Percentiles rank a stretch among this genome's conserved stretches.
Evolutionary conservation across 2,329 filamentous ascomycete species (phyloP).

Genomic region (Fusarium sterilihyphosum): DNA sequence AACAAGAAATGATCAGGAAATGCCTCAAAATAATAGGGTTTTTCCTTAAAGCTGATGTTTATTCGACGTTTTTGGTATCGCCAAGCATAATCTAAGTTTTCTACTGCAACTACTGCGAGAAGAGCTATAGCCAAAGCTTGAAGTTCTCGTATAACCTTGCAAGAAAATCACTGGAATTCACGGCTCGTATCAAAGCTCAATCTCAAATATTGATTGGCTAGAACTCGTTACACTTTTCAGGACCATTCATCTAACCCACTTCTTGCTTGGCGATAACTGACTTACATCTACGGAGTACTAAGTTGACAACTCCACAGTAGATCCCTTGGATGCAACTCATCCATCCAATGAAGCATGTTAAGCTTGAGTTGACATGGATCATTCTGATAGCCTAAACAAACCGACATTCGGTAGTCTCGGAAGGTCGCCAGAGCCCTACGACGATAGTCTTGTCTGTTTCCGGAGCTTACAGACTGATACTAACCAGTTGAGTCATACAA

Average conservation of each 20-base stretch:
- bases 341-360: background rate
- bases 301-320: background rate
- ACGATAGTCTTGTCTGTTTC: background rate
- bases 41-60: too few species aligned
- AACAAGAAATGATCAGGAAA: background rate
- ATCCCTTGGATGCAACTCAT: background rate
- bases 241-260: background rate
- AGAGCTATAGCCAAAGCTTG: background rate
- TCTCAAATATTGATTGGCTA: background rate
- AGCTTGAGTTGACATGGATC: background rate
- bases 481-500: background rate
- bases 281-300: background rate
- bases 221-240: background rate
- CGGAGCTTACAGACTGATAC: background rate
- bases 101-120: too few species aligned
- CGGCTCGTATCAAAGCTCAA: background rate
- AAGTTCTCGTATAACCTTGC: background rate
- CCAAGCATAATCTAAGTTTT: background rate
- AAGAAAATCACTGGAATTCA: background rate
- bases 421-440: background rate
- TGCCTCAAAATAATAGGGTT: background rate
- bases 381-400: background rate
- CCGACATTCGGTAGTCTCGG: background rate
- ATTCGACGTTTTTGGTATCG: background rate
- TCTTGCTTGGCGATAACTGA: background rate